A percentile compares a stretch with the other conserved stretches of the same genome.
Conservation (phyloP, 257 asterid genomes). For the Gynochthodes officinalis region DNA sequence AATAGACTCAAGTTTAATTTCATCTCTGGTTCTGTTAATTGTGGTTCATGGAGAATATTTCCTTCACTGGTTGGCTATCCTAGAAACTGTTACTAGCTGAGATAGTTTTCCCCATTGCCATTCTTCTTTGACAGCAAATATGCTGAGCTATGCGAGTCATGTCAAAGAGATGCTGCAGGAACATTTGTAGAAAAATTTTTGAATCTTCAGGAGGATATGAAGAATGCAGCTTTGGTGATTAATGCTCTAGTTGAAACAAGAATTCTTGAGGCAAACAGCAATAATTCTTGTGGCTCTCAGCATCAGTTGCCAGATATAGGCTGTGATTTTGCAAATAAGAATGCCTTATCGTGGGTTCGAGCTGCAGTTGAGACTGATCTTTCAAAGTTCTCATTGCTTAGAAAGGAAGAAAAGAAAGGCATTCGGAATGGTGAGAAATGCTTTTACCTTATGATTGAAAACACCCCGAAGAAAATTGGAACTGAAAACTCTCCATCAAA, state of each 20-base stretch:
- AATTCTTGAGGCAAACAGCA: constrained; percentile 28
- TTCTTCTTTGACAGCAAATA: constrained; percentile 44
- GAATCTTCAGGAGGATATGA: constrained; percentile 52
- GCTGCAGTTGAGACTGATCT: constrained; percentile 77
- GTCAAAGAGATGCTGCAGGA: constrained; percentile 48
- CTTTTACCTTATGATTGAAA: constrained; percentile 47
- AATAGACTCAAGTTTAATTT: not conserved
- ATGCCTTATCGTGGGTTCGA: constrained; percentile 70
- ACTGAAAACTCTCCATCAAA: constrained; percentile 28
- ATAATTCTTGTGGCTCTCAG: constrained; percentile 12
- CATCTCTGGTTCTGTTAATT: not conserved
- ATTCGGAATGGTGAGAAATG: constrained; percentile 31
- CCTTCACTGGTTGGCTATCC: not conserved
- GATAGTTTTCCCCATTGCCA: not conserved
- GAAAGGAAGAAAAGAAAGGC: constrained; percentile 43
- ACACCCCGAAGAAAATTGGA: constrained; percentile 29
- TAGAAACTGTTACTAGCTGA: not conserved
- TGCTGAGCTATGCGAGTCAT: constrained; percentile 61
- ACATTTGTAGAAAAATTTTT: constrained; percentile 59
- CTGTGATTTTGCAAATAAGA: constrained; percentile 30
- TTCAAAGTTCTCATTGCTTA: constrained; percentile 58
- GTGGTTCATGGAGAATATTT: not conserved
- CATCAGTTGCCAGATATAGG: constrained; percentile 19
- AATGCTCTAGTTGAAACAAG: constrained; percentile 29
- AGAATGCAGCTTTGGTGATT: constrained; percentile 34